Percentiles rank a stretch among this genome's conserved stretches.
These are phyloP conservation scores for maize (Zea mays) DNA, from an alignment of 176 grass and related monocot genomes.

Conservation along the genomic window DNA sequence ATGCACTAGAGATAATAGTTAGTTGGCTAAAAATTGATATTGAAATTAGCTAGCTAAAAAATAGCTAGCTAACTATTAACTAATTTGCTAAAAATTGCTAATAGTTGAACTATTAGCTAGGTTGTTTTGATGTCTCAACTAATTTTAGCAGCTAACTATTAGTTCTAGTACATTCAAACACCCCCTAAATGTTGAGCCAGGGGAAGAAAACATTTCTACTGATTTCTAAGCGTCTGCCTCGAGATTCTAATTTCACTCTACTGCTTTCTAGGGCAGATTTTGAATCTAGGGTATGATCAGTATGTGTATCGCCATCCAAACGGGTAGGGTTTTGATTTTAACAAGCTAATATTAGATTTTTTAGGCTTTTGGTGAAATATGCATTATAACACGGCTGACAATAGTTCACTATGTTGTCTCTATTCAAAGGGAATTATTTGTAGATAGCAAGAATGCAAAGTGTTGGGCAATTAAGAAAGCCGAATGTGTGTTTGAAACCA, in stretches of 20 bases:
- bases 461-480: not conserved
- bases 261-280: constrained; percentile 52
- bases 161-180: too few species aligned
- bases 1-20: too few species aligned
- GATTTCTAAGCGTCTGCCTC: not conserved
- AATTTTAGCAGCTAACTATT: too few species aligned
- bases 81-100: too few species aligned
- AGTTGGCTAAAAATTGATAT: too few species aligned
- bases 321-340: constrained; percentile 46
- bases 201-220: not conserved
- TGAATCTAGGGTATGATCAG: constrained; percentile 88
- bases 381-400: not conserved
- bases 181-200: not conserved
- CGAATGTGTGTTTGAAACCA: not conserved
- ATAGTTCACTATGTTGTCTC: not conserved
- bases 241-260: constrained; percentile 4
- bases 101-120: too few species aligned
- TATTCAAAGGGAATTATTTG: not conserved
- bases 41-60: too few species aligned
- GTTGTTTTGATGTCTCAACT: too few species aligned
- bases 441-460: not conserved
- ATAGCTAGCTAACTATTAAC: too few species aligned
- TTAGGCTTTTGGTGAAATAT: not conserved
- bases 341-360: not conserved
- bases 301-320: constrained; percentile 90